Conservation (phyloP, 2,329 filamentous ascomycete species). For the Calonectria fujianensis region DNA sequence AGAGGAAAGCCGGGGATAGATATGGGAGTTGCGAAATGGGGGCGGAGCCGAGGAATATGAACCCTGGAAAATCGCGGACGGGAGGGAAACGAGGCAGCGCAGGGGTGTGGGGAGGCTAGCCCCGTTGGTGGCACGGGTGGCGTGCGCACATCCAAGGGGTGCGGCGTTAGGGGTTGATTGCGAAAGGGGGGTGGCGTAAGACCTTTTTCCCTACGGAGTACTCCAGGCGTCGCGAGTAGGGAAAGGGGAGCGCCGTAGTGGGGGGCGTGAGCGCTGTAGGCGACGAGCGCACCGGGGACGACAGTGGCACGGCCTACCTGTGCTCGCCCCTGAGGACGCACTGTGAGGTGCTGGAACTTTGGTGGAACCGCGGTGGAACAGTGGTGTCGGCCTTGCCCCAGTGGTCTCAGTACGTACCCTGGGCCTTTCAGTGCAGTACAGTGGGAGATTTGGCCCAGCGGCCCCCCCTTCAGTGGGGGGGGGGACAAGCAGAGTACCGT, state of each 20-base stretch:
- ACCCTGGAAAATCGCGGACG: slow-evolving; percentile 39
- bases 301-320: slow-evolving; percentile 25
- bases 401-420: not conserved
- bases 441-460: slow-evolving; percentile 18
- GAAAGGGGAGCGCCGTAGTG: not conserved
- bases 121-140: slow-evolving; percentile 12
- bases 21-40: slow-evolving; percentile 37
- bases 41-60: slow-evolving; percentile 39
- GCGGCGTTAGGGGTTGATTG: slow-evolving; percentile 23
- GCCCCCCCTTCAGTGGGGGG: slow-evolving; percentile 20
- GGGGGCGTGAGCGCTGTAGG: slow-evolving; percentile 28
- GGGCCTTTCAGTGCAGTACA: not conserved
- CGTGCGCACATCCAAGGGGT: not conserved
- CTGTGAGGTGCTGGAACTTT: slow-evolving; percentile 37
- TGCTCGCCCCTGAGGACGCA: slow-evolving; percentile 25
- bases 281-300: slow-evolving; percentile 3
- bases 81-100: slow-evolving; percentile 41
- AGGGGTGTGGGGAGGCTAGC: slow-evolving; percentile 26
- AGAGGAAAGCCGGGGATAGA: slow-evolving; percentile 37
- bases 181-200: slow-evolving; percentile 27
- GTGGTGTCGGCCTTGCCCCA: slow-evolving; percentile 18
- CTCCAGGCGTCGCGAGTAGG: not conserved
- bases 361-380: slow-evolving; percentile 30
- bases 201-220: slow-evolving; percentile 4
- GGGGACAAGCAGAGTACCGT: not conserved